Percentiles rank a stretch among this genome's conserved stretches.
Conservation (phyloP, 2,329 filamentous ascomycete genomes). For the Cryphonectria naterciae region DNA sequence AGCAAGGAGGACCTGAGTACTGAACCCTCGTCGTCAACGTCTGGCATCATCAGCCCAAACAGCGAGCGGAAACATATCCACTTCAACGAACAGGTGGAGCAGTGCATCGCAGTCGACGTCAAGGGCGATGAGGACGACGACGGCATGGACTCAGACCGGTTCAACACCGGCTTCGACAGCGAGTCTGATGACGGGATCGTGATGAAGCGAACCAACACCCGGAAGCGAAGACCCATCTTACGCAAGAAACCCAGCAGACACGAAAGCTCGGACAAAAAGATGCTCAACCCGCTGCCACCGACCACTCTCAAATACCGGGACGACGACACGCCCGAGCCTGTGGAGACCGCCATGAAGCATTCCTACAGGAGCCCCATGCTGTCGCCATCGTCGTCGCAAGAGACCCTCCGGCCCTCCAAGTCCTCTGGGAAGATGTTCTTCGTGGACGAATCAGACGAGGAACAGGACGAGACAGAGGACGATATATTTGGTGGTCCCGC, state of each 20-base stretch:
- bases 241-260: constrained; percentile 48
- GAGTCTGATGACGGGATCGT: constrained; percentile 81
- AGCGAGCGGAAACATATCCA: constrained; percentile 83
- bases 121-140: constrained; percentile 75
- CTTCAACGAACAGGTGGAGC: constrained; percentile 94
- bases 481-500: constrained; percentile 32
- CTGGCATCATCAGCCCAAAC: constrained; percentile 67
- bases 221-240: constrained; percentile 58
- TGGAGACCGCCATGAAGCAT: constrained; percentile 66
- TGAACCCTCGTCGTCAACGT: constrained; percentile 70
- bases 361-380: constrained; percentile 57
- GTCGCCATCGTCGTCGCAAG: constrained; percentile 79
- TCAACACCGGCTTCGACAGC: constrained; percentile 53
- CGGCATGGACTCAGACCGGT: constrained; percentile 55
- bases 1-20: constrained; percentile 68
- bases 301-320: constrained; percentile 85
- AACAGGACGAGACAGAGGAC: constrained; percentile 46
- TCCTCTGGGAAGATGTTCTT: constrained; percentile 69
- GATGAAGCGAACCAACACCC: constrained; percentile 71
- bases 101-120: constrained; percentile 90
- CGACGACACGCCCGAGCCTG: constrained; percentile 75
- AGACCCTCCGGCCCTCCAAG: constrained; percentile 75
- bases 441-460: constrained; percentile 62
- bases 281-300: constrained; percentile 83
- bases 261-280: constrained; percentile 69